Evolutionary conservation across 495 filamentous ascomycete species (phyloP), one percentile per base, ranked within the genome.

Genomic region (Evernia prunastri): DNA sequence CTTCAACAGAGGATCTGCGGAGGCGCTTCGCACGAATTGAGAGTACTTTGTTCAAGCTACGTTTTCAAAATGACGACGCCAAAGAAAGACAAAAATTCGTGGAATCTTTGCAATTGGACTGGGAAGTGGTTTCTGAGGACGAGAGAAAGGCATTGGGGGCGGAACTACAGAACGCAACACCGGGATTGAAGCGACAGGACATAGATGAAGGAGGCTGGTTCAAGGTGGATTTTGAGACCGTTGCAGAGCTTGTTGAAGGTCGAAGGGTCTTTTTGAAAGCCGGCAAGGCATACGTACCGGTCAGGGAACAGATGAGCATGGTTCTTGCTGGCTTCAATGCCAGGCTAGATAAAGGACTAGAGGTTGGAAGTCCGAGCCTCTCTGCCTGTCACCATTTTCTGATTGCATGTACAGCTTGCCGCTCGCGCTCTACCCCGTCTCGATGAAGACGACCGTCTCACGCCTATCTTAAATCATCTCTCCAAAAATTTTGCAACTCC

Each of bases 381-480:
- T 25, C 29, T 12, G 40, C 13, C 42, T 33, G 15, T 37, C 15
- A 20, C 47, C 18, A 31, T 25, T 17, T 33, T 13, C 69, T 79
- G 61, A 77, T 61, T 36, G 65, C 29, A 29, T 56, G 18, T 56
- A 25, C 63, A 93, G 87, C 80, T 93, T 36, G 96, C 95, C 9
- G 87, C 91, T 35, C 87, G 92, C 51, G 91, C 91, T 7, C 82
- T 97, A 10, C 95, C 95, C 0, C 86, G 92, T 1, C 82, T 99
- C 23, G 95, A 99, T 70, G 95, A 99, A 78, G 94, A 99, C 72
- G 92, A 97, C 74, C 89, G 95, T 40, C 84, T 99, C 23, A 89
- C 89, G 1, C 95, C 95, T 0, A 97, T 99, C 72, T 82, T 99
- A 37, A 82, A 90, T 61, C 95, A 99, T 72, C 84, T 97, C 25